Conservation (phyloP, 306 rosid genomes). For the Acacia acuminata region DNA sequence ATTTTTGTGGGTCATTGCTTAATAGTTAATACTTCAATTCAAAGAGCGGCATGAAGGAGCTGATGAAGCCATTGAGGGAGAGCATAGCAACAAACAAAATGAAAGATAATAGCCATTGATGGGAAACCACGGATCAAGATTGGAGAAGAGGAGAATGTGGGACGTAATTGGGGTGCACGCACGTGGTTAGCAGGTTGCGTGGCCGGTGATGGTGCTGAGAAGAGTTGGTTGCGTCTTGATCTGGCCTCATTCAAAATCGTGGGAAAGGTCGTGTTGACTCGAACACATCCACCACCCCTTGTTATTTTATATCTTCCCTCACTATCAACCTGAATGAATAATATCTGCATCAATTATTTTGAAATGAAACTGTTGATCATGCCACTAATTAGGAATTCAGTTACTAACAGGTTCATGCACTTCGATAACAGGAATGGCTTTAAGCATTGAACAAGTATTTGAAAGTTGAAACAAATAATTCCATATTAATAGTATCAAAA, state of each 20-base stretch:
- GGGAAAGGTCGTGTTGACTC: not conserved
- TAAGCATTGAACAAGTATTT: not conserved
- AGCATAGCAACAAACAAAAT: not conserved
- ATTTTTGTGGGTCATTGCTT: not conserved
- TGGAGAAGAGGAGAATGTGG: not conserved
- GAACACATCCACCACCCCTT: not conserved
- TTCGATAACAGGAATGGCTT: not conserved
- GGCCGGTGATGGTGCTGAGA: not conserved
- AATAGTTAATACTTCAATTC: not conserved
- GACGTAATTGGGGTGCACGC: too few species aligned
- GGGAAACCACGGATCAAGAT: not conserved
- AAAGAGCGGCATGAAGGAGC: not conserved
- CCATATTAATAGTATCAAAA: not conserved
- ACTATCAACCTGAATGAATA: not conserved
- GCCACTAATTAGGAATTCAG: not conserved
- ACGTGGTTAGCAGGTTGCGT: too few species aligned
- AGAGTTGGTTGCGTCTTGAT: not conserved
- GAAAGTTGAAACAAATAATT: not conserved
- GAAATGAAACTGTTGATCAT: not conserved
- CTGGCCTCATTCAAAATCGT: too few species aligned
- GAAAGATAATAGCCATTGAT: not conserved
- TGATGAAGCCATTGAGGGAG: not conserved
- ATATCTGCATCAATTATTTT: not conserved
- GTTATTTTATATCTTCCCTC: not conserved
- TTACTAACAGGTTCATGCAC: not conserved